Evolutionary conservation across 208 protist genomes (phyloP).

Genomic region (Phytomonas sp.): DNA sequence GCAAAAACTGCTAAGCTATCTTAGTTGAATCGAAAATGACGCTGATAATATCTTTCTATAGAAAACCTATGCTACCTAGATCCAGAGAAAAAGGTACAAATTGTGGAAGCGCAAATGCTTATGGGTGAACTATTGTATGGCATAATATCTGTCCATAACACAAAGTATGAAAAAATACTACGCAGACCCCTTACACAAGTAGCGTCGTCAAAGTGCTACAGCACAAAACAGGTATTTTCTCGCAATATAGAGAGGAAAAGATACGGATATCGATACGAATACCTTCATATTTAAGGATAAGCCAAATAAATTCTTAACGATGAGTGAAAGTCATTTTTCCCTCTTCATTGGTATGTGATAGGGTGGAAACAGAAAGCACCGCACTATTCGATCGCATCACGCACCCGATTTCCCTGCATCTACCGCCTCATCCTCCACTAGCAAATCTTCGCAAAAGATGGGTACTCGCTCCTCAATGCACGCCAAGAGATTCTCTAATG

Average conservation of each 20-base stretch:
- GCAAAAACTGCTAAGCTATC: neutral
- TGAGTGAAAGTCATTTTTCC: neutral
- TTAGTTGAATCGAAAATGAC: neutral
- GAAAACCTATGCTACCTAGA: neutral
- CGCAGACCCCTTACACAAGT: neutral
- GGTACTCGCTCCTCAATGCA: slow-evolving; percentile 77
- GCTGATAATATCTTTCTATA: neutral
- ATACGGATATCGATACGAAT: neutral
- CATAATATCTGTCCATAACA: neutral
- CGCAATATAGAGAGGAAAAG: neutral
- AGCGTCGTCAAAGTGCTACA: neutral
- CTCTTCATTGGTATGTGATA: neutral
- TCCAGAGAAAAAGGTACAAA: neutral
- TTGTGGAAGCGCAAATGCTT: neutral
- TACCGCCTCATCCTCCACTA: slow-evolving; percentile 43
- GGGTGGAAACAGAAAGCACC: neutral
- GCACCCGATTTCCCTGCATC: slow-evolving; percentile 1
- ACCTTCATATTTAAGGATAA: neutral
- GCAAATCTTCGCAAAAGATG: slow-evolving; percentile 73
- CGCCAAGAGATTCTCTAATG: slow-evolving; percentile 38
- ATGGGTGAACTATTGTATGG: neutral
- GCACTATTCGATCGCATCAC: neutral
- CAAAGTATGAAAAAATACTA: neutral
- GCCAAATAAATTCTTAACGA: neutral
- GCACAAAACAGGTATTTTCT: neutral